Conservation (phyloP, 2,329 filamentous ascomycete genomes). For the Pseudopyrenochaeta lycopersici region DNA sequence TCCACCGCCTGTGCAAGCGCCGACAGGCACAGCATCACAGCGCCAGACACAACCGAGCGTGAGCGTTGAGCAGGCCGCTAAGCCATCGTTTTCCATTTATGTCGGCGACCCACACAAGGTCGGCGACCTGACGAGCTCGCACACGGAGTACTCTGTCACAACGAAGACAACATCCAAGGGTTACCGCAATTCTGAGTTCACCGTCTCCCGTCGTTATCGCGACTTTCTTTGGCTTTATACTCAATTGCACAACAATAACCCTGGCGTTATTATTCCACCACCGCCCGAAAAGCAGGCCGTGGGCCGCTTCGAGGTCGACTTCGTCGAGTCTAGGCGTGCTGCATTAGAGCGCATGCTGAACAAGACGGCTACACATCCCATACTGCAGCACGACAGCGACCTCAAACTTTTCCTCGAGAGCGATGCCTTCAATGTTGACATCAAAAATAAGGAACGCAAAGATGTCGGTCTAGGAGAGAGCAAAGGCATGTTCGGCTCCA, state of each 20-base stretch:
- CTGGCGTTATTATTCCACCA: slow-evolving; percentile 92
- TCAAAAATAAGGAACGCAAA: slow-evolving; percentile 96
- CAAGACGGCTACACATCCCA: slow-evolving; percentile 89
- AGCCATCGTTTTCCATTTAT: slow-evolving; percentile 87
- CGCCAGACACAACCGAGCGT: slow-evolving; percentile 77
- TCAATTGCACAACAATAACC: slow-evolving; percentile 91
- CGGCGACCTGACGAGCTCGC: slow-evolving; percentile 93
- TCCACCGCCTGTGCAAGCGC: slow-evolving; percentile 69
- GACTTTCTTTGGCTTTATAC: slow-evolving; percentile 99
- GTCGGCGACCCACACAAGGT: slow-evolving; percentile 99
- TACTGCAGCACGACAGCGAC: slow-evolving; percentile 90
- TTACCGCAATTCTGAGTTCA: slow-evolving; percentile 90
- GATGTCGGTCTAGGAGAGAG: slow-evolving; percentile 87
- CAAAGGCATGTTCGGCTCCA: slow-evolving; percentile 89
- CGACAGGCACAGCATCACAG: slow-evolving; percentile 56
- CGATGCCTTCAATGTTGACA: slow-evolving; percentile 92
- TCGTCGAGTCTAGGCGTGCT: slow-evolving; percentile 90
- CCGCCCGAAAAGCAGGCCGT: slow-evolving; percentile 98
- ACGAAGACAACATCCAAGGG: slow-evolving; percentile 98
- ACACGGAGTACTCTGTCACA: slow-evolving; percentile 95
- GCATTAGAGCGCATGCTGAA: slow-evolving; percentile 98
- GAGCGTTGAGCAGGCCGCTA: slow-evolving; percentile 90
- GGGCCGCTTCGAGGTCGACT: slow-evolving; percentile 93
- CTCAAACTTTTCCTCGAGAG: slow-evolving; percentile 97
- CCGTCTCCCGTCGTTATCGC: slow-evolving; percentile 90